Conservation (phyloP, 495 filamentous ascomycete species). For the Penicillium egyptiacum region DNA sequence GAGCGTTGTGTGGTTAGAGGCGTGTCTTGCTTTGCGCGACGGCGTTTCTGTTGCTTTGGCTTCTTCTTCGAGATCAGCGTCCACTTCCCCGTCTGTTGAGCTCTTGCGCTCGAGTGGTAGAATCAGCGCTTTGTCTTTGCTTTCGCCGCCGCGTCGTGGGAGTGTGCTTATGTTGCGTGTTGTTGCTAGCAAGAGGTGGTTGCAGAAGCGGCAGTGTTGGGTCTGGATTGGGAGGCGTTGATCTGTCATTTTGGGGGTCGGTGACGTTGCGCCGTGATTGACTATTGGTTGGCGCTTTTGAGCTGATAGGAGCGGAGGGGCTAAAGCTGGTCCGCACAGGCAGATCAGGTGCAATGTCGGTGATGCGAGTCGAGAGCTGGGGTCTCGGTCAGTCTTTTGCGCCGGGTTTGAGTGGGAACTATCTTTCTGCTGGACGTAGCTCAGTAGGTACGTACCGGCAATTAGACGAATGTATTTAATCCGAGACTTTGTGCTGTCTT, state of each 20-base stretch:
- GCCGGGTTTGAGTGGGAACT: not conserved
- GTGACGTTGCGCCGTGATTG: slow-evolving; percentile 2
- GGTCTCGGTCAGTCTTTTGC: not conserved
- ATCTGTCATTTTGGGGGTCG: slow-evolving; percentile 13
- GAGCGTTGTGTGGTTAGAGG: slow-evolving; percentile 44
- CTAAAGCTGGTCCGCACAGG: not conserved
- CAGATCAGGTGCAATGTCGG: not conserved
- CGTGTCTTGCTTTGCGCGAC: slow-evolving; percentile 1
- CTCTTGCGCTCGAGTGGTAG: slow-evolving; percentile 25
- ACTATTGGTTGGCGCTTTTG: not conserved
- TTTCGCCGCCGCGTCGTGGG: slow-evolving; percentile 46
- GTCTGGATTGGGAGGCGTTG: slow-evolving; percentile 50
- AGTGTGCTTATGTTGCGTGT: slow-evolving; percentile 56
- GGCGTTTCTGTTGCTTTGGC: slow-evolving; percentile 3
- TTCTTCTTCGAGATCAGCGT: slow-evolving; percentile 13
- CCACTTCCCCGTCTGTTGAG: not conserved
- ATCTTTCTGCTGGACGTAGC: not conserved
- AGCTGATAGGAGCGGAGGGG: not conserved
- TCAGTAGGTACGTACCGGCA: not conserved
- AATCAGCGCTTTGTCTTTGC: slow-evolving; percentile 31
- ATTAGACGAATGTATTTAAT: not conserved
- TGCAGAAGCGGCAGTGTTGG: slow-evolving; percentile 74
- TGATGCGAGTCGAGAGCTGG: not conserved
- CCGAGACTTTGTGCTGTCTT: not conserved
- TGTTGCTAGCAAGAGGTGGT: slow-evolving; percentile 65